A percentile compares a stretch with the other conserved stretches of the same genome.
phyloP scores from a whole-genome alignment of 352 stramenopile genomes.

The Phytophthora pinifolia region DNA sequence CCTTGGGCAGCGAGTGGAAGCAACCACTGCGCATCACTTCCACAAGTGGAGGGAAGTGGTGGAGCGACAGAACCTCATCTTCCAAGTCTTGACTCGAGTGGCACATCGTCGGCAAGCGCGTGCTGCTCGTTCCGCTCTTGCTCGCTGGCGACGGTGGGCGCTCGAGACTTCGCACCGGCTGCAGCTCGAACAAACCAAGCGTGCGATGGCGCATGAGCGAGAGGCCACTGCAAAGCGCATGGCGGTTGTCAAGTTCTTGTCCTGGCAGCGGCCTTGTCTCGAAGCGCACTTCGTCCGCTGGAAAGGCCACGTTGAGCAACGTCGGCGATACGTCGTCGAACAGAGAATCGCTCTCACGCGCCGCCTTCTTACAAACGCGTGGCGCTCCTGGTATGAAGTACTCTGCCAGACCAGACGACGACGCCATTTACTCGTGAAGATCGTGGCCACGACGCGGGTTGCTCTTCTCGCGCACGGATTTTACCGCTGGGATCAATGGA shows the following conservation, averaged over 20 bases:
- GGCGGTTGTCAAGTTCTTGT: slow-evolving; percentile 24
- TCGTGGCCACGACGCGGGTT: slow-evolving; percentile 2
- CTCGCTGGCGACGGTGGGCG: slow-evolving; percentile 15
- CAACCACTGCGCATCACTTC: slow-evolving; percentile 17
- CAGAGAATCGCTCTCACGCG: slow-evolving; percentile 4
- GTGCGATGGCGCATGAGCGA: slow-evolving; percentile 7
- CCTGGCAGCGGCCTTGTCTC: slow-evolving; percentile 33
- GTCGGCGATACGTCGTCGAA: slow-evolving; percentile 11
- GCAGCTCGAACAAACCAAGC: slow-evolving; percentile 14
- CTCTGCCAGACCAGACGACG: slow-evolving; percentile 10
- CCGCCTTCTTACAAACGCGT: slow-evolving; percentile 11
- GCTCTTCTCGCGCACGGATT: slow-evolving; percentile 8
- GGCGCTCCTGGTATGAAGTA: slow-evolving; percentile 10
- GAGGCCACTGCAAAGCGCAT: slow-evolving; percentile 22
- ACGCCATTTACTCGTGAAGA: slow-evolving; percentile 7
- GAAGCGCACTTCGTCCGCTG: slow-evolving; percentile 28
- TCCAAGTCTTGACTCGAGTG: slow-evolving; percentile 4
- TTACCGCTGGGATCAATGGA: slow-evolving; percentile 16
- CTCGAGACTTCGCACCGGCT: slow-evolving; percentile 7
- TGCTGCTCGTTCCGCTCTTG: slow-evolving; percentile 8
- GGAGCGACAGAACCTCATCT: neutral
- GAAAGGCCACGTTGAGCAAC: slow-evolving; percentile 20
- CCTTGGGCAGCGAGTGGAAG: slow-evolving; percentile 1
- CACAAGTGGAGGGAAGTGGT: slow-evolving; percentile 15
- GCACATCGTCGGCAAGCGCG: slow-evolving; percentile 6